Evolutionary conservation across 345 rosid genomes (phyloP), one percentile per base, ranked within the genome.

Genomic region (Aethionema arabicum): DNA sequence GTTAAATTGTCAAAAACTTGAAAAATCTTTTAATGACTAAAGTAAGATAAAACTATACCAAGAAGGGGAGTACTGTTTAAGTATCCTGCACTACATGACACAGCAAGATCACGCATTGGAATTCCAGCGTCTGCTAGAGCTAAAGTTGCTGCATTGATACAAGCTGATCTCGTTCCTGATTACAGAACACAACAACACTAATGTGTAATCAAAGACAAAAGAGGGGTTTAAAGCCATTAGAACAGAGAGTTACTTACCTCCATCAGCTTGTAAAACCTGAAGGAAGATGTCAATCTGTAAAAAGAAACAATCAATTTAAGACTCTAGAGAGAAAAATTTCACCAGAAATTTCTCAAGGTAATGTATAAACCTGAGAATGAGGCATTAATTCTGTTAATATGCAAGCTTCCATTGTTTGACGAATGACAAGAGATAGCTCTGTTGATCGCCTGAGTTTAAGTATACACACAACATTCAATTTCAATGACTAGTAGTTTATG

Each of bases 231-330:
- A 29, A n/a, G 4, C 16, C n/a, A 11, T 0, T 45, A 33, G 58
- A 29, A 42, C 52, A 32, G 36, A 32, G 40, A 21, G 36, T 32
- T 41, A 52, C 9, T 80, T 67, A 93, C 99, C 99, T 79, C 99
- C 99, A 72, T 93, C 97, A 5, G 97, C 97, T 78, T 90, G 99
- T 37, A 93, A 90, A 80, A 93, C 97, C 77, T 90, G 99, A 12
- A 90, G 87, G 69, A 81, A 93, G 32, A 93, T 85, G 72, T 90
- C 97, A 69, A 90, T 93, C 99, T 87, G 89, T 76, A 75, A 37
- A 56, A 53, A 11, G 31, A 51, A 64, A 38, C 54, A 57, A 61
- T 14, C 14, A 5, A 69, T n/a, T 44, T 32, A 41, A 33, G 53
- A 42, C 14, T n/a, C 21, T 13, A 42, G 11, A 35, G 7, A 12